Conservation (phyloP, 1,284 basidiomycete species). For the Golubevia pallescens region DNA sequence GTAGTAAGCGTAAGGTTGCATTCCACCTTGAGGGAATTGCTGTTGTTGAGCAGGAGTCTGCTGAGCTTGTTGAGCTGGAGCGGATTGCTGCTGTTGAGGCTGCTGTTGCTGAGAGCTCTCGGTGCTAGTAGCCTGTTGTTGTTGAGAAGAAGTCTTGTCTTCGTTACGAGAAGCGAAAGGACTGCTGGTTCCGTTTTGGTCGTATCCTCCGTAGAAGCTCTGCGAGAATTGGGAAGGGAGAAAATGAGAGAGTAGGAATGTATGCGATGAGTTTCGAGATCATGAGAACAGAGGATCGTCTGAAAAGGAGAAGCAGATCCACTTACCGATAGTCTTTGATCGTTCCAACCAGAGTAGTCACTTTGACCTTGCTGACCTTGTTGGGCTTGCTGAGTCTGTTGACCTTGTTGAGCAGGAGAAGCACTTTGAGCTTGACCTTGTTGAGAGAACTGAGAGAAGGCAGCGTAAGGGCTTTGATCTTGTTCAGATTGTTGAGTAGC, state of each 20-base stretch:
- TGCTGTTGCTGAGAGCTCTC: constrained; percentile 23
- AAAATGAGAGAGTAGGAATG: not conserved
- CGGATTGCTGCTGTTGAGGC: constrained; percentile 18
- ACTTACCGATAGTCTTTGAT: constrained; percentile 39
- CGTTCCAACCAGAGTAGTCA: constrained; percentile 32
- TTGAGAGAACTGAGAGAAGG: constrained; percentile 11
- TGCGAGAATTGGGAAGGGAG: not conserved
- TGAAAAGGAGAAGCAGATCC: not conserved
- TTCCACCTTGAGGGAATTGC: constrained; percentile 44
- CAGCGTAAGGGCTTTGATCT: constrained; percentile 6
- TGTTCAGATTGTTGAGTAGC: constrained; percentile 6
- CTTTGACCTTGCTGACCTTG: constrained; percentile 26
- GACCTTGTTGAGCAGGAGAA: constrained; percentile 3
- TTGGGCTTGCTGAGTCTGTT: constrained; percentile 24
- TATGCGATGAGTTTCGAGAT: not conserved
- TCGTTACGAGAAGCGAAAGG: not conserved
- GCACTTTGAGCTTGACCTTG: not conserved
- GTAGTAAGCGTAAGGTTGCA: constrained; percentile 63
- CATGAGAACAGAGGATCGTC: no score
- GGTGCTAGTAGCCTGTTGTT: constrained; percentile 17
- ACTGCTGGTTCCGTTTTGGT: constrained; percentile 25
- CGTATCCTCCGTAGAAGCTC: constrained; percentile 51
- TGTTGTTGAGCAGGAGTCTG: constrained; percentile 26
- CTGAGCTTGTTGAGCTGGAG: constrained; percentile 21
- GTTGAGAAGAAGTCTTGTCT: constrained; percentile 4